Base-by-base conservation (phyloP, 2,329 filamentous ascomycete genomes). In the Pseudogymnoascus destructans region DNA sequence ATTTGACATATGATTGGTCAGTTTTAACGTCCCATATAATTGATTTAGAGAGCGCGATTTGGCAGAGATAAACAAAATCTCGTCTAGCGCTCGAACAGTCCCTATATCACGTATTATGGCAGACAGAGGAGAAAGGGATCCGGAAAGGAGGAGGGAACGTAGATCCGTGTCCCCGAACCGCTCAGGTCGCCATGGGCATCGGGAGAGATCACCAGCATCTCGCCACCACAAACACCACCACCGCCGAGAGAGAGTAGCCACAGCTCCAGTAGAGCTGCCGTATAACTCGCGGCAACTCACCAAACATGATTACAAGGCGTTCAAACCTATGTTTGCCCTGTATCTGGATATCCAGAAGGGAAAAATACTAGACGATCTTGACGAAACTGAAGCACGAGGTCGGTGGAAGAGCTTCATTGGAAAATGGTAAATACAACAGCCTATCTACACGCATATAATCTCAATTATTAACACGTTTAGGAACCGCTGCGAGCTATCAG, bases 381-480 rank as follows among this genome's bases (percentile, higher is more conserved):
- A 82, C 59, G 84, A 89, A 62, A 78, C 80, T n/a, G 91, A 96
- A 69, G 72, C 84, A 0, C 85, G 79, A 63, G 90, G 91, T 1
- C 77, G 92, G 58, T 98, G 92, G 90, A 95, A 95, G 77, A 92
- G 89, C 69, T 98, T 97, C 66, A 70, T 92, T 10, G 77, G 80
- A 3, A 92, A 90, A 76, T 98, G 93, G 92, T 86, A 78, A 71
- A 74, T 62, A 61, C 35, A 40, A 57, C 3, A 23, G 33, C 8
- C 17, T n/a, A 13, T 5, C 10, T 33, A n/a, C 11, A 5, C 11
- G 33, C 58, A 30, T 19, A 9, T 6, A 30, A 27, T 11, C 10
- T 0, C 25, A 63, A 64, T 36, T 4, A 21, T 76, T 82, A 70
- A 82, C 74, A 70, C 71, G 64, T 64, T 66, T 70, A 86, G 83